Conservation (phyloP, 2,329 filamentous ascomycete genomes). For the Sporothrix mexicana region DNA sequence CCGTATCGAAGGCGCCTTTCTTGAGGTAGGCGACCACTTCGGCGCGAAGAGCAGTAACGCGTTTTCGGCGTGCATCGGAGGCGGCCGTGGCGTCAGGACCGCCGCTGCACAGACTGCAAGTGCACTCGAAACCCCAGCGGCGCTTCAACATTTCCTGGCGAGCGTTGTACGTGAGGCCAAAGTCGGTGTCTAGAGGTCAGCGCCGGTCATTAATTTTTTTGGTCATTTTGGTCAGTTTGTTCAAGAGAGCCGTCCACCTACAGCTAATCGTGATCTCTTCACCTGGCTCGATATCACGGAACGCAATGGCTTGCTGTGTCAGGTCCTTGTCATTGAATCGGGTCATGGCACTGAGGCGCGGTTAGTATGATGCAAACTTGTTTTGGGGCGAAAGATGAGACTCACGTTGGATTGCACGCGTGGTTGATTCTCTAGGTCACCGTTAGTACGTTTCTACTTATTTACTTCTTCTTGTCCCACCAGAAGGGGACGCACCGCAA, state of each 20-base stretch:
- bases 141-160: constrained; percentile 38
- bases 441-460: neutral
- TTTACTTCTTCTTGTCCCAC: too few relatives aligned
- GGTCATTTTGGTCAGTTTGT: too few relatives aligned
- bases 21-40: constrained; percentile 29
- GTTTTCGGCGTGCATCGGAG: constrained; percentile 39
- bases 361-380: neutral
- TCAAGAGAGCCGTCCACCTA: too few relatives aligned
- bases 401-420: constrained; percentile 39
- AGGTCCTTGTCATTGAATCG: constrained; percentile 40
- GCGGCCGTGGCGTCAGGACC: constrained; percentile 22
- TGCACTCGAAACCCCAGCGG: constrained; percentile 43
- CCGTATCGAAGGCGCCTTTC: constrained; percentile 32
- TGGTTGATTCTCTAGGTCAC: constrained; percentile 40
- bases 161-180: constrained; percentile 37
- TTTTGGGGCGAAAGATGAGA: neutral
- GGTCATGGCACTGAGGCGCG: constrained; percentile 38
- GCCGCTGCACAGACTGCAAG: constrained; percentile 39
- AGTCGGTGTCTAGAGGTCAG: constrained; percentile 33
- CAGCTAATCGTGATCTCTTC: constrained; percentile 44
- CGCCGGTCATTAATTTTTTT: too few relatives aligned
- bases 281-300: constrained; percentile 40
- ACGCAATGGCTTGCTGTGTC: constrained; percentile 38
- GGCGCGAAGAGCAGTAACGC: constrained; percentile 22
- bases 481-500: neutral